These are phyloP conservation scores for Aspergillus hiratsukae DNA, from an alignment of 2,329 filamentous ascomycete genomes.

Conservation along the genomic window DNA sequence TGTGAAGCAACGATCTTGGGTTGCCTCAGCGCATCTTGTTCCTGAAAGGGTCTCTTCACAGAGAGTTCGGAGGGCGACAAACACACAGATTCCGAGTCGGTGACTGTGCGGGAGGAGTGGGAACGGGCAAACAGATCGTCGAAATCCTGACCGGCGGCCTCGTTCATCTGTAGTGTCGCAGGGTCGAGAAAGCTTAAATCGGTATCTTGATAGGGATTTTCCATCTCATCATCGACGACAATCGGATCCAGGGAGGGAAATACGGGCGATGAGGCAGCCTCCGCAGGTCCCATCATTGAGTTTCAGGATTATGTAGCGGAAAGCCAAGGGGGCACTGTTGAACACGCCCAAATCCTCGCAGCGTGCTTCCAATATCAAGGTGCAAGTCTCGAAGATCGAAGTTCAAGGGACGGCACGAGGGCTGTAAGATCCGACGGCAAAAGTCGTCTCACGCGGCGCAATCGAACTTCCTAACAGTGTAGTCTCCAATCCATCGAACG, in stretches of 20 bases:
- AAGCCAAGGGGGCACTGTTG: slow-evolving; percentile 6
- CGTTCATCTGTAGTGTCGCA: slow-evolving; percentile 33
- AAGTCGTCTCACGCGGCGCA: slow-evolving; percentile 6
- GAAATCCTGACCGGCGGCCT: slow-evolving; percentile 38
- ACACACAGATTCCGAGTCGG: slow-evolving; percentile 24
- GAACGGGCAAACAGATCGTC: slow-evolving; percentile 38
- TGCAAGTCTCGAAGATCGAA: background rate
- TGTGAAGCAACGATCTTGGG: slow-evolving; percentile 31
- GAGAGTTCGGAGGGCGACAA: slow-evolving; percentile 27
- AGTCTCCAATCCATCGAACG: slow-evolving; percentile 5
- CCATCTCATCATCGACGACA: slow-evolving; percentile 42
- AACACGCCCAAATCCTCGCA: slow-evolving; percentile 5
- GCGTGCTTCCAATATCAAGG: slow-evolving; percentile 1
- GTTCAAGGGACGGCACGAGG: background rate
- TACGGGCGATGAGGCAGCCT: slow-evolving; percentile 32
- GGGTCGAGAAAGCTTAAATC: slow-evolving; percentile 43
- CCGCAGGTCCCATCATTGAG: slow-evolving; percentile 34
- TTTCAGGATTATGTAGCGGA: slow-evolving; percentile 2
- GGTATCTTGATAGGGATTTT: slow-evolving; percentile 35
- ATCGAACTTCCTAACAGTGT: slow-evolving; percentile 6
- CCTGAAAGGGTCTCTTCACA: slow-evolving; percentile 26
- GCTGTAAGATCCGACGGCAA: slow-evolving; percentile 3
- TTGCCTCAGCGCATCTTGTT: slow-evolving; percentile 31
- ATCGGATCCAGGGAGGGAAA: slow-evolving; percentile 38
- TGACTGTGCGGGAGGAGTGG: slow-evolving; percentile 27